These are phyloP conservation scores for Stachybotrys elegans DNA, from an alignment of 2,329 filamentous ascomycete genomes.

Conservation along the genomic window DNA sequence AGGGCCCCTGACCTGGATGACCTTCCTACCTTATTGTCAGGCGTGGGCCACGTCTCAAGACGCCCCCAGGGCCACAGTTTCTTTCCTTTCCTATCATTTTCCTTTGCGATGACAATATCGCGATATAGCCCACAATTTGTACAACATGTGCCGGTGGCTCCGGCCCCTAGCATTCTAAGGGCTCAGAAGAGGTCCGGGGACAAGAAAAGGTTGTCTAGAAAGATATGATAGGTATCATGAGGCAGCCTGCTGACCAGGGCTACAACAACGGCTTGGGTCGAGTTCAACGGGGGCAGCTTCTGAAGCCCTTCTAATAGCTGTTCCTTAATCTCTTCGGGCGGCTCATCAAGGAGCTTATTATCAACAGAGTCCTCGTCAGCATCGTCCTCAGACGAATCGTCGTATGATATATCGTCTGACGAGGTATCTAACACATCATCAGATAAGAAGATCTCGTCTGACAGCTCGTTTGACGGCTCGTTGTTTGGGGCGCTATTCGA, in stretches of 20 bases:
- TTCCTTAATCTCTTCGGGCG: not conserved
- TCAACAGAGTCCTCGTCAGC: not conserved
- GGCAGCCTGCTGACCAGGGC: conserved; percentile 10
- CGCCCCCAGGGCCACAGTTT: conserved; percentile 1
- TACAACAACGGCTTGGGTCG: conserved; percentile 11
- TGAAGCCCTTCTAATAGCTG: not conserved
- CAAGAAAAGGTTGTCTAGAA: conserved; percentile 12
- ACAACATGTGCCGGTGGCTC: conserved; percentile 11
- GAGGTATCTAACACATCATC: not conserved
- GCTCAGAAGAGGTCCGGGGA: conserved; percentile 5
- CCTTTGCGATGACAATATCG: conserved; percentile 1
- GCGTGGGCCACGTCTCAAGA: conserved; percentile 1
- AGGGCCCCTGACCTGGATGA: not conserved
- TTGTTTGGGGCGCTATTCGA: not conserved
- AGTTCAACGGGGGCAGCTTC: conserved; percentile 6
- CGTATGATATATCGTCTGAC: conserved; percentile 1
- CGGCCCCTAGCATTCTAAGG: conserved; percentile 4
- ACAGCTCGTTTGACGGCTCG: not conserved
- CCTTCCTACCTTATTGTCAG: conserved; percentile 3
- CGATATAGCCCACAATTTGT: conserved; percentile 9
- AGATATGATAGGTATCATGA: conserved; percentile 11
- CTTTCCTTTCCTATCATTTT: conserved; percentile 1
- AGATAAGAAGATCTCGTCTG: not conserved
- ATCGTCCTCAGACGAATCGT: not conserved
- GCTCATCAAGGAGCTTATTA: not conserved